Conservation (phyloP, 805 yeast species). For the Candida fluviatilis region DNA sequence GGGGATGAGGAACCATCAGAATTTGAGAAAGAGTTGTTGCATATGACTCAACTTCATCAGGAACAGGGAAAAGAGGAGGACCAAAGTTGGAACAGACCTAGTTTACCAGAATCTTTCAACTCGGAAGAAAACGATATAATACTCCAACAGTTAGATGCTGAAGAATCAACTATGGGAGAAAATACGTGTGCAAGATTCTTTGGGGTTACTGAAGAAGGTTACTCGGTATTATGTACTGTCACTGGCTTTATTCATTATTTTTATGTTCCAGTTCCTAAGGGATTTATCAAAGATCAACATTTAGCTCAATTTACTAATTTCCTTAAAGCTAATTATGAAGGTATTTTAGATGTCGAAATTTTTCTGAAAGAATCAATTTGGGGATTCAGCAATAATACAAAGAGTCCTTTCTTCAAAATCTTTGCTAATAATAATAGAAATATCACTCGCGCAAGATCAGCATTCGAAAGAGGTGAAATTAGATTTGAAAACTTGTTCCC, state of each 20-base stretch:
- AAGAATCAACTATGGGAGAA: constrained; percentile 63
- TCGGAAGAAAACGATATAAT: constrained; percentile 49
- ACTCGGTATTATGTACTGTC: constrained; percentile 86
- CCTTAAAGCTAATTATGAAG: constrained; percentile 46
- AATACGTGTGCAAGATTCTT: constrained; percentile 74
- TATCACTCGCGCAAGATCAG: constrained; percentile 66
- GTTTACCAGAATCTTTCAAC: constrained; percentile 46
- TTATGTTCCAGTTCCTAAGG: constrained; percentile 86
- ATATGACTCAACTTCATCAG: constrained; percentile 28
- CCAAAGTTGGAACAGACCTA: constrained; percentile 53
- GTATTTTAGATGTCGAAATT: constrained; percentile 64
- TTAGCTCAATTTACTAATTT: constrained; percentile 43
- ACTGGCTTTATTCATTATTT: constrained; percentile 86
- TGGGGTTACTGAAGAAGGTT: constrained; percentile 87
- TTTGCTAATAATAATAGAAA: constrained; percentile 60
- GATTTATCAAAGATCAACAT: constrained; percentile 56
- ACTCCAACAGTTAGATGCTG: constrained; percentile 94
- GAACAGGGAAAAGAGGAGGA: constrained; percentile 28
- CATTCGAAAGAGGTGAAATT: constrained; percentile 80
- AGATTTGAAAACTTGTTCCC: constrained; percentile 61
- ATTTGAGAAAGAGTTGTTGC: constrained; percentile 36
- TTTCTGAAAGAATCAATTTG: constrained; percentile 79
- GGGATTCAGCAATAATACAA: constrained; percentile 83
- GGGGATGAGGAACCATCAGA: constrained; percentile 35
- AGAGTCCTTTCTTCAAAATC: constrained; percentile 76